These are phyloP conservation scores for Candida ipomoeae DNA, from an alignment of 805 yeast species.

Conservation along the genomic window DNA sequence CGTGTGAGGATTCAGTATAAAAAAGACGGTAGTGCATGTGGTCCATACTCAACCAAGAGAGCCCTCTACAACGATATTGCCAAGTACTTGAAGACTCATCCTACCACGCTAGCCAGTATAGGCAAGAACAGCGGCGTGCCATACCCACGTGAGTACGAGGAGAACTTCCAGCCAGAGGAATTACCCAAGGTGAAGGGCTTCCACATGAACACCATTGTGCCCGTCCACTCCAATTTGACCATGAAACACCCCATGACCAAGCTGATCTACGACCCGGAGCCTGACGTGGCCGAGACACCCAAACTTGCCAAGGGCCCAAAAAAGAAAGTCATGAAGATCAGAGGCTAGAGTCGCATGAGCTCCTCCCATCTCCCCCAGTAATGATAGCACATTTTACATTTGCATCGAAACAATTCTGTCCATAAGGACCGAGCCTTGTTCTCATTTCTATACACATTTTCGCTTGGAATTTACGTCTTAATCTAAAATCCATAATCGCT, in stretches of 20 bases:
- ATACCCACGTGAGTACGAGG: conserved; percentile 55
- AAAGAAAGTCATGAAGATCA: conserved; percentile 58
- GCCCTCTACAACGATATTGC: conserved; percentile 59
- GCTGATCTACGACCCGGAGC: conserved; percentile 52
- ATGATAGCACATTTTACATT: not conserved
- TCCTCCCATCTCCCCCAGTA: not conserved
- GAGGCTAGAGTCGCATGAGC: conserved; percentile 34
- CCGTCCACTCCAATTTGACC: conserved; percentile 76
- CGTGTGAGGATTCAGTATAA: conserved; percentile 75
- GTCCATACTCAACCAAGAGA: conserved; percentile 48
- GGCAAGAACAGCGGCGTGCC: conserved; percentile 49
- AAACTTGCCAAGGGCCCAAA: conserved; percentile 44
- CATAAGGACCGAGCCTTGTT: not conserved
- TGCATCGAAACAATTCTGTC: not conserved
- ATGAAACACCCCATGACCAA: conserved; percentile 83
- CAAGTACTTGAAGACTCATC: conserved; percentile 57
- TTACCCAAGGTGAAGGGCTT: conserved; percentile 82
- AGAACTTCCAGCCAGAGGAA: conserved; percentile 50
- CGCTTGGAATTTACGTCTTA: not conserved
- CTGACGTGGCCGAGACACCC: conserved; percentile 34
- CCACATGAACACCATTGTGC: conserved; percentile 81
- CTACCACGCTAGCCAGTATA: conserved; percentile 63
- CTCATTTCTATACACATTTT: not conserved
- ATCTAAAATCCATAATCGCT: not conserved
- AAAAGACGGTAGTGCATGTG: conserved; percentile 40